Conservation (phyloP, 2,329 filamentous ascomycete genomes). For the Nannizziopsis barbatae region DNA sequence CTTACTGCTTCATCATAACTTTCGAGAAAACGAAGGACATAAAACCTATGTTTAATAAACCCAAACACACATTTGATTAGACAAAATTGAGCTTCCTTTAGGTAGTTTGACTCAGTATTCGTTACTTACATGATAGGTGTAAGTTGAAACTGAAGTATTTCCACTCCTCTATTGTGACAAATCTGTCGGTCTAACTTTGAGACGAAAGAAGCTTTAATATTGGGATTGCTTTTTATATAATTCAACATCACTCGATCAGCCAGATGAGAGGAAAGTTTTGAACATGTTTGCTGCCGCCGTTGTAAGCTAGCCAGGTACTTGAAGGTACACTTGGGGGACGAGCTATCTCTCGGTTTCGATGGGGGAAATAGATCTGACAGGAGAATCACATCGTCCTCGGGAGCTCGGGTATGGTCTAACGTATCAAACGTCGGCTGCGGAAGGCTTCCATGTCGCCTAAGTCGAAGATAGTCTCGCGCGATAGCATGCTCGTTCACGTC, state of each 20-base stretch:
- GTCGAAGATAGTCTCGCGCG: constrained; percentile 32
- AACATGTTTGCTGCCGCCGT: constrained; percentile 30
- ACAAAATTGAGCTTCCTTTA: background rate
- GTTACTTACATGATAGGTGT: constrained; percentile 30
- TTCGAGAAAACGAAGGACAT: constrained; percentile 33
- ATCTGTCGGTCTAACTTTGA: constrained; percentile 27
- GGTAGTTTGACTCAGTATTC: background rate
- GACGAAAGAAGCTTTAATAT: constrained; percentile 26
- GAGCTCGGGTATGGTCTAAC: constrained; percentile 31
- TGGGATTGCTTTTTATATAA: constrained; percentile 25
- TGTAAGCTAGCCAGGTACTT: constrained; percentile 31
- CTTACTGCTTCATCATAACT: constrained; percentile 30
- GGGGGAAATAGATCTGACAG: constrained; percentile 36
- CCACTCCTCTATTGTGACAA: constrained; percentile 26
- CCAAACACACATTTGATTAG: background rate
- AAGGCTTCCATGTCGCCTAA: constrained; percentile 33
- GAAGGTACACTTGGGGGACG: constrained; percentile 30
- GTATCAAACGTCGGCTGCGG: constrained; percentile 30
- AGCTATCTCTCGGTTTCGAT: constrained; percentile 25
- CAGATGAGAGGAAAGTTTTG: constrained; percentile 31
- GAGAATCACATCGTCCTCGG: constrained; percentile 35
- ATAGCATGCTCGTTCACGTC: constrained; percentile 31
- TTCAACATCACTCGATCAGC: constrained; percentile 34
- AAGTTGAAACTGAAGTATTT: constrained; percentile 30
- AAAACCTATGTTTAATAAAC: constrained; percentile 25